Evolutionary conservation across 1,139 yeast genomes (phyloP), one percentile per base, ranked within the genome.

Genomic region (Suhomyces maxii): DNA sequence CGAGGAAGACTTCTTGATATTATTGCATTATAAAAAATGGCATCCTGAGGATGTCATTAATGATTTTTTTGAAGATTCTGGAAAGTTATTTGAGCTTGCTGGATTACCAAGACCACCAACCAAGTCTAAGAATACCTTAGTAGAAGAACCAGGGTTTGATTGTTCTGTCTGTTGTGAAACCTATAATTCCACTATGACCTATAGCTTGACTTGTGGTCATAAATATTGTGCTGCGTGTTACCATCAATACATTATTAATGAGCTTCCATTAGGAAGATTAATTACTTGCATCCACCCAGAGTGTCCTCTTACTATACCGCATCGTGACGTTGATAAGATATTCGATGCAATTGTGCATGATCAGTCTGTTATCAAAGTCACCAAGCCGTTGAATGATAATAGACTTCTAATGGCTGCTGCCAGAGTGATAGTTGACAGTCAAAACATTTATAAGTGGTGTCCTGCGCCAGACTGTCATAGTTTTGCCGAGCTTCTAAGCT

Each of bases 391-490:
- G 40, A 48, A 41, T 26, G 52, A 49, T 26, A 53, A 42, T 44
- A 48, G 48, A 12, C 46, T 66, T 31, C 52, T 67, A 28, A 54
- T 54, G 9, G 51, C 64, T 8, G 58, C 65, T 30, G 75, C 84
- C 3, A 79, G 76, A 48, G 65, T 71, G 12, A 83, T 73, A 54
- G 79, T 89, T 18, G 80, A 79, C 37, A 54, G 64, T 1, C 74
- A 77, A 46, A 72, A 73, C 36, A 70, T 69, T 35, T 77, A 76
- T 55, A 79, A 78, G 53, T 85, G 93, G 86, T 93, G 99, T 63
- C 97, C 97, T 0, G 85, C 87, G 1, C 86, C 96, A 0, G 95
- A 88, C 58, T 93, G 99, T 63, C 73, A 74, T 35, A 69, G 73
- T 46, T 75, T 89, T 31, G 72, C 87, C 11, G 46, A 36, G 11